A percentile compares a stretch with the other conserved stretches of the same genome.
These are phyloP conservation scores for Citeromyces siamensis DNA, from an alignment of 1,139 yeast genomes.

Conservation along the genomic window DNA sequence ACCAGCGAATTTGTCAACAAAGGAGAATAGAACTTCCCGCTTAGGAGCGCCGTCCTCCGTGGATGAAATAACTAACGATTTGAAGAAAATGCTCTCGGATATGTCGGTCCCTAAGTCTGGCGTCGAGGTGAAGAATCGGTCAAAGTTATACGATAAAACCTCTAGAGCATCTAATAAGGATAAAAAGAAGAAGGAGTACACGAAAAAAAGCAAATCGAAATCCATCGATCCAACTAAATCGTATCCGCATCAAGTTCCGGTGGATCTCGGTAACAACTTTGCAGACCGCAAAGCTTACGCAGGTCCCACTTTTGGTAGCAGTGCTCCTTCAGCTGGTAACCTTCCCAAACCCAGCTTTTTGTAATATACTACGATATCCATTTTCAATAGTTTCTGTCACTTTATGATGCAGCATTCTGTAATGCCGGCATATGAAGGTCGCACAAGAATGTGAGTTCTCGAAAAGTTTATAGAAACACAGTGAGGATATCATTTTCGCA, in stretches of 20 bases:
- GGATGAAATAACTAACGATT: background rate
- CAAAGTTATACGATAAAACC: constrained; percentile 7
- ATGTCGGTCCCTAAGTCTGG: constrained; percentile 14
- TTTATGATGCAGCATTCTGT: too few relatives aligned
- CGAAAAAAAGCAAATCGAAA: constrained; percentile 9
- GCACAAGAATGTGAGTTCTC: too few relatives aligned
- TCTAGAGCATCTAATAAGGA: constrained; percentile 9
- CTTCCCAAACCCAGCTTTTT: constrained; percentile 43
- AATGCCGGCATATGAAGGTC: too few relatives aligned
- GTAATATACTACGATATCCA: too few relatives aligned
- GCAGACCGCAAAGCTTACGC: constrained; percentile 25
- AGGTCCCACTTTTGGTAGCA: constrained; percentile 42
- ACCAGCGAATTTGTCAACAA: too few relatives aligned
- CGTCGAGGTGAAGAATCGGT: constrained; percentile 10
- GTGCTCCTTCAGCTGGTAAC: constrained; percentile 41
- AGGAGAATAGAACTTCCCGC: too few relatives aligned
- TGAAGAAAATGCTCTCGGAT: constrained; percentile 11
- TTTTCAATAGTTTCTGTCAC: too few relatives aligned
- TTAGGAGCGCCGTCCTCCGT: too few relatives aligned
- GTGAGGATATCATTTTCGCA: too few relatives aligned
- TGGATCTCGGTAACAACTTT: constrained; percentile 15
- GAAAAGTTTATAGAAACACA: too few relatives aligned
- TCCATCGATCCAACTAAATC: constrained; percentile 6
- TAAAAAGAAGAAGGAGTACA: constrained; percentile 13
- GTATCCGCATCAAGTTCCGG: constrained; percentile 5